Evolutionary conservation across 225 moss, liverwort and hornwort genomes (phyloP).

Genomic region (Pseudisothecium myosuroides): DNA sequence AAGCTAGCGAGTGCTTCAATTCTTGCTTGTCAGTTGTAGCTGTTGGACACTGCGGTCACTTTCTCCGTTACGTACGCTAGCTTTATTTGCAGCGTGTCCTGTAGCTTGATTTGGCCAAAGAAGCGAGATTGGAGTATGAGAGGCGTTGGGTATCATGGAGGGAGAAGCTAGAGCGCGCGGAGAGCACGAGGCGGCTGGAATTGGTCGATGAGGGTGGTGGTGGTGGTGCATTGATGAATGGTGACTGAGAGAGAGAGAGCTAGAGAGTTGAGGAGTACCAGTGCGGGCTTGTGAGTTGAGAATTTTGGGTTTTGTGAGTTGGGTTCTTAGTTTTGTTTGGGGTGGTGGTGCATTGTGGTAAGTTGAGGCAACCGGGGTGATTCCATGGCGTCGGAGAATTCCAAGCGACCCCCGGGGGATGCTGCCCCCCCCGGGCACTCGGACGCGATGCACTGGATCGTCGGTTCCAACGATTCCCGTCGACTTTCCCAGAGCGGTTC

Average conservation of each 20-base stretch:
- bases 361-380: not conserved
- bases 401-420: not conserved
- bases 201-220: not conserved
- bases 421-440: not conserved
- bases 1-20: not conserved
- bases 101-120: not conserved
- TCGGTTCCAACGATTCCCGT: not conserved
- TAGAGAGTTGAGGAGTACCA: not conserved
- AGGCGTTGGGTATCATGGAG: not conserved
- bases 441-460: not conserved
- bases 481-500: not conserved
- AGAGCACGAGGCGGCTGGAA: not conserved
- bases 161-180: not conserved
- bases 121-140: not conserved
- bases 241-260: not conserved
- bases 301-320: not conserved
- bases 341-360: not conserved
- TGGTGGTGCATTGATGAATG: not conserved
- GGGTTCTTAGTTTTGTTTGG: not conserved
- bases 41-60: not conserved
- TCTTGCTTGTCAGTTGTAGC: not conserved
- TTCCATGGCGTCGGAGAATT: not conserved
- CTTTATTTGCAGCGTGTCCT: too few relatives aligned
- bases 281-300: not conserved
- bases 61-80: not conserved